phyloP scores from a whole-genome alignment of 2,329 filamentous ascomycete species.

The Hymenoscyphus fructigenus region DNA sequence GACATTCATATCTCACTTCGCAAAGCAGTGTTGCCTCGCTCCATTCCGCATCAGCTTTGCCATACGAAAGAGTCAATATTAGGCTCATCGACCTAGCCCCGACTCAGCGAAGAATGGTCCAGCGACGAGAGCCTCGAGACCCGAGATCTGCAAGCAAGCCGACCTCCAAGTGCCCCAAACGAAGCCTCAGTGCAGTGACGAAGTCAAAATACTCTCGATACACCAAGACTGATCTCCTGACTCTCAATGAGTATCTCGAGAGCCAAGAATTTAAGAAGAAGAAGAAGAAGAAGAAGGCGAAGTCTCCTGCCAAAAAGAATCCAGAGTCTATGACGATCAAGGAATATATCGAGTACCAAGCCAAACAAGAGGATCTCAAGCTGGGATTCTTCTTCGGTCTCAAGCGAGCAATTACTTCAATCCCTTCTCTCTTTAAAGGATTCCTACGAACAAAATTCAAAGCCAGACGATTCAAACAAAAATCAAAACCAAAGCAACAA shows the following conservation, averaged over 20 bases:
- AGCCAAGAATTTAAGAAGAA: not conserved
- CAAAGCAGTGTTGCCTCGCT: not conserved
- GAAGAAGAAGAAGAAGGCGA: not conserved
- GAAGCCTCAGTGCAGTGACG: not conserved
- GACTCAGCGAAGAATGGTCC: not conserved
- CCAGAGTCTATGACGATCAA: not conserved
- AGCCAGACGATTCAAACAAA: not conserved
- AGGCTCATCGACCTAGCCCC: not conserved
- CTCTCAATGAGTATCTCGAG: not conserved
- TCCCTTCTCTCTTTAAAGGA: not conserved
- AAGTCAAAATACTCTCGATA: conserved; percentile 1
- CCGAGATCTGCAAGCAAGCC: not conserved
- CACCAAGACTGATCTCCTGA: not conserved
- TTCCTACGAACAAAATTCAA: not conserved
- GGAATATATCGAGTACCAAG: not conserved
- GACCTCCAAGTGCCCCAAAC: not conserved
- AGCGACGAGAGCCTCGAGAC: not conserved
- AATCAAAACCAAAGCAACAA: not conserved
- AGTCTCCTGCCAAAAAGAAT: not conserved
- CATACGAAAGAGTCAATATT: not conserved
- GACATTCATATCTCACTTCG: not conserved
- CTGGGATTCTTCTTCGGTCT: not conserved
- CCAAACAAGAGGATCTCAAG: not conserved
- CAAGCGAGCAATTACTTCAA: not conserved
- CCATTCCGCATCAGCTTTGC: not conserved